Base-by-base conservation (phyloP, 106 monocot species). In the Gastrodia elata region DNA sequence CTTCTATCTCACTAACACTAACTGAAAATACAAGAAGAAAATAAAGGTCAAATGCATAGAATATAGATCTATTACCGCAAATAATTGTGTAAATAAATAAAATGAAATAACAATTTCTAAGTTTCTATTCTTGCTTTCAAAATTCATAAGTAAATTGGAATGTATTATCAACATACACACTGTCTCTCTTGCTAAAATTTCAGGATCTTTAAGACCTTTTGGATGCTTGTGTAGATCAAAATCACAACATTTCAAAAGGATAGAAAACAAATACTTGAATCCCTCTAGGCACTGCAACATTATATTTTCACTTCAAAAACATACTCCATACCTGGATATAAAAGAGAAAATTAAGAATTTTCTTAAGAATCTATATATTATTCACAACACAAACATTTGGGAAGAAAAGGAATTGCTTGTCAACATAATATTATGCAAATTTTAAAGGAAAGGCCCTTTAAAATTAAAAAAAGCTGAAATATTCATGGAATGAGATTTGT, bases 1-100 rank as follows among this genome's bases (percentile, higher is more conserved):
- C 90, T 81, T 94, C 90, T 28, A 90, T 86, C 78, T 94, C 93
- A 74, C 89, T 92, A 2, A 92, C 88, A 41, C 88, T 92, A 74
- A 92, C 91, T 92, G 77, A 42, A 78, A 39, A 61, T 11, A 36
- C 20, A 72, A 69, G 39, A 24, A 71, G 22, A n/a, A 71, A 32
- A 41, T 71, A 27, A 30, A 77, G 5, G 26, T 39, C 40, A 69
- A 6, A 36, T n/a, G 69, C 69, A 69, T 35, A 40, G 33, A 14
- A 0, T 37, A 67, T 27, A 65, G 65, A 33, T 34, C 18, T 2
- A 11, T 34, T 16, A 65, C 18, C 2, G 65, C 2, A 65, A 32
- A 65, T 16, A 18, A 37, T 6, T 33, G 13, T 61, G 61, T 13
- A 61, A 11, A 61, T 40, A 2, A 40, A 40, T 41, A 2, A 40